Evolutionary conservation across 2,329 filamentous ascomycete genomes (phyloP), one percentile per base, ranked within the genome.

Genomic region (Colletotrichum siamense): DNA sequence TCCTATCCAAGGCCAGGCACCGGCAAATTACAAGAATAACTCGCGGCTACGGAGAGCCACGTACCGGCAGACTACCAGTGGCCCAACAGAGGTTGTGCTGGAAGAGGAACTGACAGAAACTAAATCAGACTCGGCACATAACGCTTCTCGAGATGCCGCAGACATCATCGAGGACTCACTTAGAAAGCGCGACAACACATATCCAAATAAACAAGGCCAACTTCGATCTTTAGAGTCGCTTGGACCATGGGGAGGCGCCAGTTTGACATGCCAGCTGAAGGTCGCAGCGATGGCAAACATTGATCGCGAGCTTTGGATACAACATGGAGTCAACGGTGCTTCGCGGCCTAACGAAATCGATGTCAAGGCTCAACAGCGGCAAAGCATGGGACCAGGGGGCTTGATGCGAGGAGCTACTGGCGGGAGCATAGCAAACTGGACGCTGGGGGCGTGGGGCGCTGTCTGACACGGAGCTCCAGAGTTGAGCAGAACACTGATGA

Each of bases 211-310:
- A 2, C 90, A 91, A 52, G 94, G 94, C 3, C 85, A 88, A 32
- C 86, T 96, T 52, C 89, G 94, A 30, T 93, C 90, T 4, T 86
- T 95, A 3, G 92, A 95, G 77, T 92, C 93, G 1, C 84, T 96
- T 2, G 95, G 95, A 0, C 87, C 94, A 3, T 96, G 94, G 94
- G 90, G 91, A 24, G 95, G 95, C 13, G 94, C 92, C 5, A 95
- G 94, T 82, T 81, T 96, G 70, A 85, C 94, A 22, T 91, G 93
- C 4, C 91, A 93, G 78, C 86, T 96, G 75, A 93, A 93, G 73
- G 88, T 95, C 6, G 91, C 92, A 44, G 92, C 94, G 3, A 89
- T 95, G 69, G 93, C 93, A 3, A 91, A 93, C 34, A 87, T 96
- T 24, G 94, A 96, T 77, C 88, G 93, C 30, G 95, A 96, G 8